Percentiles rank a stretch among this genome's conserved stretches.
Conservation (phyloP, 23 red algal species). For the Gracilariopsis chorda region DNA sequence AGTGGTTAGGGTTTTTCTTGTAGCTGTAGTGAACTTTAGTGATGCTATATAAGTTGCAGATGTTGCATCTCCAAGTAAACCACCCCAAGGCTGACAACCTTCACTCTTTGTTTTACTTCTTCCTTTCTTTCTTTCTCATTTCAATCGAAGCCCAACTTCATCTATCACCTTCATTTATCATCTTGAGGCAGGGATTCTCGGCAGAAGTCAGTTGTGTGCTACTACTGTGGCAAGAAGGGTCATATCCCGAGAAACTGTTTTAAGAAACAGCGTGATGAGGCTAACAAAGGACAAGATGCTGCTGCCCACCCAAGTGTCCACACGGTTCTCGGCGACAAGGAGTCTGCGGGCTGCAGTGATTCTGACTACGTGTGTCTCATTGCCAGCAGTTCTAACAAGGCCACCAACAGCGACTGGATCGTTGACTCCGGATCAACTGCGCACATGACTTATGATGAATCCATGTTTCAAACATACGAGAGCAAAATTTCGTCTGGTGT, state of each 20-base stretch:
- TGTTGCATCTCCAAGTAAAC: too few relatives aligned
- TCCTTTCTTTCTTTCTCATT: too few relatives aligned
- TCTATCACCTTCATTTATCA: too few relatives aligned
- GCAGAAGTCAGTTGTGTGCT: neutral
- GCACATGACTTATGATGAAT: slow-evolving; percentile 20
- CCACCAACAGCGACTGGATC: slow-evolving; percentile 9
- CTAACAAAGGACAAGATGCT: neutral
- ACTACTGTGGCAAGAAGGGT: slow-evolving; percentile 26
- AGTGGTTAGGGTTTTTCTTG: too few relatives aligned
- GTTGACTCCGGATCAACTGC: slow-evolving; percentile 25
- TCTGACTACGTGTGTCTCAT: too few relatives aligned
- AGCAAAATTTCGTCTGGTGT: neutral
- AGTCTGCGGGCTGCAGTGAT: neutral
- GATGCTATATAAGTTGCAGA: too few relatives aligned
- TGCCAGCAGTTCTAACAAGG: too few relatives aligned
- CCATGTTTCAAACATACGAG: slow-evolving; percentile 19
- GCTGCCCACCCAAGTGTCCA: neutral
- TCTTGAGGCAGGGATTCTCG: too few relatives aligned
- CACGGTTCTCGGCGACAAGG: neutral
- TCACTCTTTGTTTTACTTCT: too few relatives aligned
- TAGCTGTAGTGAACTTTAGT: too few relatives aligned
- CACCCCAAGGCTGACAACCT: too few relatives aligned
- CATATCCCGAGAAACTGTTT: slow-evolving; percentile 26
- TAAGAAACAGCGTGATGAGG: neutral
- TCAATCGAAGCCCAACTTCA: too few relatives aligned